These are phyloP conservation scores for Bipolaris oryzae DNA, from an alignment of 2,329 filamentous ascomycete species.

Conservation along the genomic window DNA sequence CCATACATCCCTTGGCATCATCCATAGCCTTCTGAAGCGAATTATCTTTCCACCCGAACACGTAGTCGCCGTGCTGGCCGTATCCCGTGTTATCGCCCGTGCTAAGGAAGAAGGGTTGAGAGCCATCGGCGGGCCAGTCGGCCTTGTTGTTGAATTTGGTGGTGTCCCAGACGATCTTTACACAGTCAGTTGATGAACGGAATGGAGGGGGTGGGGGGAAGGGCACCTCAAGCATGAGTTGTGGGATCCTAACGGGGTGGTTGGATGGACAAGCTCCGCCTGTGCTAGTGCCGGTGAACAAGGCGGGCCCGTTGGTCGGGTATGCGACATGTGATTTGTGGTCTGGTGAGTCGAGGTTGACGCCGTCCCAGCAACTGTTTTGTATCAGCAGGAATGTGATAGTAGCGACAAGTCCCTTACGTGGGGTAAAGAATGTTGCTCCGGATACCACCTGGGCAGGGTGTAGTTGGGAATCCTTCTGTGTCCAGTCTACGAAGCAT, in stretches of 20 bases:
- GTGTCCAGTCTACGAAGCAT: constrained; percentile 7
- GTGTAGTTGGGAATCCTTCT: constrained; percentile 22
- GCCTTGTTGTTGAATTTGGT: constrained; percentile 44
- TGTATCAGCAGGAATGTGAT: neutral
- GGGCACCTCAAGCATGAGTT: constrained; percentile 52
- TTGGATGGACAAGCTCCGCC: constrained; percentile 50
- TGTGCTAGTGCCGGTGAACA: constrained; percentile 29
- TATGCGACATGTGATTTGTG: constrained; percentile 61
- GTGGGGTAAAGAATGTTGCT: constrained; percentile 40
- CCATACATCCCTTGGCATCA: constrained; percentile 36
- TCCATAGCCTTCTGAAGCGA: constrained; percentile 42
- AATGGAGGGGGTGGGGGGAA: too few relatives aligned
- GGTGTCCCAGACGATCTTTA: constrained; percentile 52
- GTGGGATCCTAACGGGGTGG: constrained; percentile 55
- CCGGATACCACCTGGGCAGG: constrained; percentile 38
- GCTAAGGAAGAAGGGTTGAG: constrained; percentile 36
- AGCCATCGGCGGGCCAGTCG: constrained; percentile 39
- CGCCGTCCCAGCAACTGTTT: constrained; percentile 57
- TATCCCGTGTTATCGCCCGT: constrained; percentile 33
- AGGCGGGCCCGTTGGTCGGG: constrained; percentile 40
- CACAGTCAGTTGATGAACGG: neutral
- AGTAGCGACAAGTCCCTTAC: constrained; percentile 1
- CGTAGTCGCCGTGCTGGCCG: constrained; percentile 37
- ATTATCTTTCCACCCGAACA: constrained; percentile 41
- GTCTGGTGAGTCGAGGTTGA: constrained; percentile 52